Conservation (phyloP, 2,329 filamentous ascomycete species). For the Colletotrichum tofieldiae region DNA sequence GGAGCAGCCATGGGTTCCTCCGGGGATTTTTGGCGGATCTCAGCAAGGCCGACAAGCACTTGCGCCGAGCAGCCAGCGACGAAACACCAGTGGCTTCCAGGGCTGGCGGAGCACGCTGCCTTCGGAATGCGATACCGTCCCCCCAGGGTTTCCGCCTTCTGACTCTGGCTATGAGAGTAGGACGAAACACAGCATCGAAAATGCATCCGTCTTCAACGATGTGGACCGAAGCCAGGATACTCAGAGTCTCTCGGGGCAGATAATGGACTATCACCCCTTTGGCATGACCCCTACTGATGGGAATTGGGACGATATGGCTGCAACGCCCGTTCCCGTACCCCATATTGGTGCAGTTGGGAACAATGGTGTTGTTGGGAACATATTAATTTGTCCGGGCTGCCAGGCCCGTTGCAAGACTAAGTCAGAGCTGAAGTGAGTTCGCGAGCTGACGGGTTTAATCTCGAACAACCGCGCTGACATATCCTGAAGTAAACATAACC, state of each 20-base stretch:
- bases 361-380: constrained; percentile 36
- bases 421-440: constrained; percentile 70
- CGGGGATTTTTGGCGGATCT: constrained; percentile 50
- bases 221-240: constrained; percentile 57
- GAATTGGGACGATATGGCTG: not conserved
- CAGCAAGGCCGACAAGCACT: constrained; percentile 51
- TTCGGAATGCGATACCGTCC: constrained; percentile 58
- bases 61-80: constrained; percentile 47
- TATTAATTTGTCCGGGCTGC: constrained; percentile 59
- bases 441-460: not conserved
- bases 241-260: constrained; percentile 54
- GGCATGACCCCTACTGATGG: not conserved
- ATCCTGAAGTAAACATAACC: constrained; percentile 77
- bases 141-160: constrained; percentile 51
- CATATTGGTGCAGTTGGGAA: constrained; percentile 40
- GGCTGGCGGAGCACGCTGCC: constrained; percentile 52
- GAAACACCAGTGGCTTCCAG: constrained; percentile 50
- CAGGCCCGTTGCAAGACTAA: constrained; percentile 61
- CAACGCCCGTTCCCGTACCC: constrained; percentile 16
- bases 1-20: constrained; percentile 63
- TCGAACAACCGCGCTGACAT: constrained; percentile 44
- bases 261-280: constrained; percentile 50
- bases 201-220: constrained; percentile 62
- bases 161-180: constrained; percentile 66
- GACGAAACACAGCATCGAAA: constrained; percentile 60